Conservation (phyloP, 352 stramenopile species). For the Phytophthora sansomeana region DNA sequence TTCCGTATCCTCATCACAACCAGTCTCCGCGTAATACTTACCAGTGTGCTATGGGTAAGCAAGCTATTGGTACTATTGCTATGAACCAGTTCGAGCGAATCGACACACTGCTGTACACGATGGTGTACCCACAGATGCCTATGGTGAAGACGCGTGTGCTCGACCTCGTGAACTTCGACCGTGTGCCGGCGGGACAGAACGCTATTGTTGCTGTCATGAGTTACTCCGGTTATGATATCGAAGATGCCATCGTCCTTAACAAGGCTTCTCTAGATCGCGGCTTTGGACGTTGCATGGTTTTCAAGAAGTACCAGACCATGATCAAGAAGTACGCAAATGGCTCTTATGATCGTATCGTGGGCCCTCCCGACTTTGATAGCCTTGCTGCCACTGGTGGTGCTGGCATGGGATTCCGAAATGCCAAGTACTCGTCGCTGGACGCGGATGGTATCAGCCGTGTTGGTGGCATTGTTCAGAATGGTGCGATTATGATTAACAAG, state of each 20-base stretch:
- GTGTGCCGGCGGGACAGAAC: constrained; percentile 98
- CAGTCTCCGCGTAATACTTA: constrained; percentile 99
- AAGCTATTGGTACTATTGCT: constrained; percentile 98
- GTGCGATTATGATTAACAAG: constrained; percentile 99
- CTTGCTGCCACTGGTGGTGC: constrained; percentile 59
- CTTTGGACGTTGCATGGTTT: constrained; percentile 99
- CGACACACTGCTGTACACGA: constrained; percentile 98
- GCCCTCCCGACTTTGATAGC: constrained; percentile 90
- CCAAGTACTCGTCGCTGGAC: constrained; percentile 95
- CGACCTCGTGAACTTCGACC: constrained; percentile 99
- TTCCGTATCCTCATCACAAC: constrained; percentile 99
- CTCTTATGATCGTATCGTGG: constrained; percentile 95
- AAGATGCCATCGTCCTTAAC: constrained; percentile 99
- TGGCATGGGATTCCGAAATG: constrained; percentile 83
- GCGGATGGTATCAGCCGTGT: constrained; percentile 96
- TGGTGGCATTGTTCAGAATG: constrained; percentile 91
- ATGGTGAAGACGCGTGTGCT: constrained; percentile 99
- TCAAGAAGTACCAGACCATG: constrained; percentile 98
- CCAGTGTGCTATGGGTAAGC: constrained; percentile 99
- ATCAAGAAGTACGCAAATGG: constrained; percentile 98
- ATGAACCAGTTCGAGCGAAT: constrained; percentile 99
- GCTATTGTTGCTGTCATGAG: constrained; percentile 99
- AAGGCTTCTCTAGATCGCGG: constrained; percentile 97
- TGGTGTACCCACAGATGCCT: constrained; percentile 99
- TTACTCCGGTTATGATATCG: constrained; percentile 99